Conservation (phyloP, 1,284 basidiomycete species). For the Ganoderma sinense region DNA sequence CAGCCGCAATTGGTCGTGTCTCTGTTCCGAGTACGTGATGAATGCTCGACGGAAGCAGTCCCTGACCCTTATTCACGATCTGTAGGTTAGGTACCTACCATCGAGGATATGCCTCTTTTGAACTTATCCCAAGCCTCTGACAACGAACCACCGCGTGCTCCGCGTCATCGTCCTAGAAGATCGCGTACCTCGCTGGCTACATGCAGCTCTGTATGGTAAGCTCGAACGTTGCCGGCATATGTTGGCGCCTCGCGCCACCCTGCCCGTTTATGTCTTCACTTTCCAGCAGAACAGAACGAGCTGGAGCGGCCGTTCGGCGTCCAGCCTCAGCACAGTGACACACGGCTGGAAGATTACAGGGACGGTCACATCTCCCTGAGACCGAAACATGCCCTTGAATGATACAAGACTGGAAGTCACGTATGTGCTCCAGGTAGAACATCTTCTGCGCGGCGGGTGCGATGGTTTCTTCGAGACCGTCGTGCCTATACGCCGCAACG, state of each 20-base stretch:
- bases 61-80: background rate
- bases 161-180: background rate
- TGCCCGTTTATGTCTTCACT: background rate
- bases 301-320: conserved; percentile 2
- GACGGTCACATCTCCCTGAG: background rate
- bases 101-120: conserved; percentile 8
- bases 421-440: background rate
- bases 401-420: background rate
- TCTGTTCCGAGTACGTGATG: conserved; percentile 2
- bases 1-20: background rate
- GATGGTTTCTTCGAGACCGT: background rate
- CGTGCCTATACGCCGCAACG: background rate
- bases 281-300: conserved; percentile 2
- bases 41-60: background rate
- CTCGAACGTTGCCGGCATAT: conserved; percentile 5
- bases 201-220: conserved; percentile 2
- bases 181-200: background rate
- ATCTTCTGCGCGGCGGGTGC: background rate
- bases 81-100: background rate
- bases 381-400: background rate
- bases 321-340: background rate
- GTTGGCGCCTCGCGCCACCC: background rate
- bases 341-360: background rate
- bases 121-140: background rate
- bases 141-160: background rate